phyloP scores from a whole-genome alignment of 2,329 filamentous ascomycete genomes.

The Taxawa tesnikishii region DNA sequence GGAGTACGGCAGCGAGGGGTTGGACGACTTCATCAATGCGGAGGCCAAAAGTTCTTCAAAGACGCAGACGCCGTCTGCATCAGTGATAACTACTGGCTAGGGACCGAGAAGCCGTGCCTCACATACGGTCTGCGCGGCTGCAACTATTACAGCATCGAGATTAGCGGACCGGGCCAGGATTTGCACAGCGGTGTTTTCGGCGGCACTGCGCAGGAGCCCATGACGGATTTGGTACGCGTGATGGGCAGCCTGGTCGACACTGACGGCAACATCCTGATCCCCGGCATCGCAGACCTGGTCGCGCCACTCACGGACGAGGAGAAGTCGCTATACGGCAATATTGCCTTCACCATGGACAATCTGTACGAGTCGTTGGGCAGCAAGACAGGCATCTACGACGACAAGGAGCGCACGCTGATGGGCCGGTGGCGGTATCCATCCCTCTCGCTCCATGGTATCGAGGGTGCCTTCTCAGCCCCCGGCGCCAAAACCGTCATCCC shows the following conservation, averaged over 20 bases:
- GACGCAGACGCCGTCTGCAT: conserved; percentile 96
- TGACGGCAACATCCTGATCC: conserved; percentile 83
- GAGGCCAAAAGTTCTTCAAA: conserved; percentile 93
- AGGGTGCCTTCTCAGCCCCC: conserved; percentile 85
- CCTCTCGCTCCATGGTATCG: conserved; percentile 84
- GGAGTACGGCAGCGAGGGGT: conserved; percentile 91
- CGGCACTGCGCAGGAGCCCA: conserved; percentile 91
- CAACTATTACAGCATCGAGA: conserved; percentile 92
- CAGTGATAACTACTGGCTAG: conserved; percentile 99
- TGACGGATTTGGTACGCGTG: conserved; percentile 85
- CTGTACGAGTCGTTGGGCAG: conserved; percentile 85
- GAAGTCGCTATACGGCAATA: conserved; percentile 73
- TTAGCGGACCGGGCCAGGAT: conserved; percentile 85
- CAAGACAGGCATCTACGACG: conserved; percentile 71
- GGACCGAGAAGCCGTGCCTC: conserved; percentile 94
- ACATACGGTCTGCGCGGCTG: conserved; percentile 94
- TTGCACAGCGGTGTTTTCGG: conserved; percentile 96
- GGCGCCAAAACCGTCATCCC: conserved; percentile 98
- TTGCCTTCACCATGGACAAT: conserved; percentile 93
- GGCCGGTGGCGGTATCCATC: conserved; percentile 92
- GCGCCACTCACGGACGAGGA: conserved; percentile 80
- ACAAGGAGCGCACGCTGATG: conserved; percentile 91
- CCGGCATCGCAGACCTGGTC: conserved; percentile 89
- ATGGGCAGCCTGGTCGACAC: conserved; percentile 78
- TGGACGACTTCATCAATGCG: conserved; percentile 85